phyloP scores from a whole-genome alignment of 371 early-diverging fungal species.

The Apophysomyces variabilis region DNA sequence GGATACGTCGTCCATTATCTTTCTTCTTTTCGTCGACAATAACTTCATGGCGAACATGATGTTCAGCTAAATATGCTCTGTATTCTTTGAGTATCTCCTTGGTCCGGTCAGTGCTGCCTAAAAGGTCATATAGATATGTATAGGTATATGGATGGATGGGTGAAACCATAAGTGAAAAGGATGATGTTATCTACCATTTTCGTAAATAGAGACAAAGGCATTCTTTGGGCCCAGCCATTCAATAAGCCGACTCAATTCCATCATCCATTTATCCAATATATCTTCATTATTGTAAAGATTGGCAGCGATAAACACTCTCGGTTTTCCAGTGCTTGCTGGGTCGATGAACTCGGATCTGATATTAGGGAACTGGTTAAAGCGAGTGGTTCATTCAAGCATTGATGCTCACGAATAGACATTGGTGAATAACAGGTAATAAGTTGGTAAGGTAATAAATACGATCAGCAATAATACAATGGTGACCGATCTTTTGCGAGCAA shows the following conservation, averaged over 20 bases:
- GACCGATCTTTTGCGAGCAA: background rate
- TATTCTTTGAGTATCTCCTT: constrained; percentile 18
- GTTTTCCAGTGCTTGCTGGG: background rate
- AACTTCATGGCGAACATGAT: constrained; percentile 22
- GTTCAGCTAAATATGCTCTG: constrained; percentile 8
- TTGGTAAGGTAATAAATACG: background rate
- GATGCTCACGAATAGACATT: background rate
- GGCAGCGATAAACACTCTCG: constrained; percentile 34
- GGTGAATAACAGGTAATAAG: background rate
- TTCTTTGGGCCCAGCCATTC: constrained; percentile 25
- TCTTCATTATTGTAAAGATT: constrained; percentile 33
- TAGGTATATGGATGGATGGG: background rate
- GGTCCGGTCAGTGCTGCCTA: constrained; percentile 30
- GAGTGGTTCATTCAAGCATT: background rate
- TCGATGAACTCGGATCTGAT: background rate
- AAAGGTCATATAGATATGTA: background rate
- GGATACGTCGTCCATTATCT: constrained; percentile 19
- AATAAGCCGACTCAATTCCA: constrained; percentile 20
- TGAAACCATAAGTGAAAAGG: background rate
- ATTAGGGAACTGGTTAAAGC: background rate
- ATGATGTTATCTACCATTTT: constrained; percentile 26
- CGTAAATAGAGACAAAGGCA: constrained; percentile 32
- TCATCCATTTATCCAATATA: constrained; percentile 28
- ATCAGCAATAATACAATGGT: background rate
- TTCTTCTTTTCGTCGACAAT: constrained; percentile 13